Base-by-base conservation (phyloP, 257 asterid species). In the Linaria vulgaris region DNA sequence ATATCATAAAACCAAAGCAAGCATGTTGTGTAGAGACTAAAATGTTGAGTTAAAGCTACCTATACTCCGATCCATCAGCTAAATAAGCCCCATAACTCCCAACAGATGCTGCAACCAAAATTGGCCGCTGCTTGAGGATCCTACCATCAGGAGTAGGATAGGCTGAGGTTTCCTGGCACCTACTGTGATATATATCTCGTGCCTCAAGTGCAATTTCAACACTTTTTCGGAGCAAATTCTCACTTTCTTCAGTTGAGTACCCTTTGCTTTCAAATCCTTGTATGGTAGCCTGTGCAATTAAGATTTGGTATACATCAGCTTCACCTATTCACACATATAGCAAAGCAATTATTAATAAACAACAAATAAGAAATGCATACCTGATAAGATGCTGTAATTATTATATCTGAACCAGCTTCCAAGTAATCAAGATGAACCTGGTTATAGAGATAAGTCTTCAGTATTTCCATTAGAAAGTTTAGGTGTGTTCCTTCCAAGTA, bases 361-460 rank as follows among this genome's bases (percentile, higher is more conserved):
- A 41, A 27, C 34, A 27, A 27, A 22, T 30, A 16, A 51, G 23
- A 49, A 57, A 22, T 12, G 39, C 20, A 53, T 56, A 85, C 97
- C 92, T 90, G 97, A 80, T 90, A 90, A 69, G 97, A 90, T 69
- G 96, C 94, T 4, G 96, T 75, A 52, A 87, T 74, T 52, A 87
- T 80, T 61, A 90, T 76, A 71, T 88, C 95, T 1, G 97, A 92
- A 72, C 97, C 97, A 57, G 97, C 92, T 72, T 90, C 96, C 67
- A 90, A 88, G 80, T 90, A 90, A 67, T 90, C 97, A 69, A 90
- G 86, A 80, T 90, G 97, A 49, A 90, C 97, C 96, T 87, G 90
- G 69, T 70, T 82, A 21, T 73, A 44, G 57, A 71, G 46, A 68
- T 61, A 71, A 61, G 63, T 17, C 24, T 15, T 54, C 63, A 74